phyloP scores from a whole-genome alignment of 306 rosid species.

The Arachis stenosperma region DNA sequence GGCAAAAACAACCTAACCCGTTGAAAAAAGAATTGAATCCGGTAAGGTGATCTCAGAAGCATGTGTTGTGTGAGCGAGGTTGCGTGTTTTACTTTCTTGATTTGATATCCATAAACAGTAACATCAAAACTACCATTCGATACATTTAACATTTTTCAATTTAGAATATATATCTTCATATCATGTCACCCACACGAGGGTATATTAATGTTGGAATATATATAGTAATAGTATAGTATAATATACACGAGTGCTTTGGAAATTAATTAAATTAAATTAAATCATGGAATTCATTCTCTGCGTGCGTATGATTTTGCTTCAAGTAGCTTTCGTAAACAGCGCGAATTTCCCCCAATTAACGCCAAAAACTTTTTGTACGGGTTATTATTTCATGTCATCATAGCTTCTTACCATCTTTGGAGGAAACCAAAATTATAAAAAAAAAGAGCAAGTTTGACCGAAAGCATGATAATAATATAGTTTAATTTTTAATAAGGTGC shows the following conservation, averaged over 20 bases:
- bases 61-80: constrained; percentile 45
- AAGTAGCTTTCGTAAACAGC: constrained; percentile 21
- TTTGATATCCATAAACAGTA: constrained; percentile 33
- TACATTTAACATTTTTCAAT: no score
- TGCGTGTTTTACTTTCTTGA: constrained; percentile 48
- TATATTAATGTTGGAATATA: background rate
- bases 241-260: constrained; percentile 1
- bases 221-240: constrained; percentile 8
- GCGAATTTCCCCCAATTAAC: constrained; percentile 43
- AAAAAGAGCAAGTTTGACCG: background rate
- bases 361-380: constrained; percentile 39
- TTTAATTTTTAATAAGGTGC: background rate
- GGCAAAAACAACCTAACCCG: constrained; percentile 27
- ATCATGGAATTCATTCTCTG: no score
- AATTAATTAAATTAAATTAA: no score
- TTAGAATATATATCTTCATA: background rate
- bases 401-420: constrained; percentile 32
- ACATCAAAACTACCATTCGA: background rate
- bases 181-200: constrained; percentile 39
- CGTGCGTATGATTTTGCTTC: constrained; percentile 22
- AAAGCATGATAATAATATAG: constrained; percentile 6
- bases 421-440: background rate
- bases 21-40: constrained; percentile 31
- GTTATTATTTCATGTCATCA: constrained; percentile 48
- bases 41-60: constrained; percentile 41